A percentile compares a stretch with the other conserved stretches of the same genome.
Conservation (phyloP, 768 basidiomycete species). For the Mycena galopus region DNA sequence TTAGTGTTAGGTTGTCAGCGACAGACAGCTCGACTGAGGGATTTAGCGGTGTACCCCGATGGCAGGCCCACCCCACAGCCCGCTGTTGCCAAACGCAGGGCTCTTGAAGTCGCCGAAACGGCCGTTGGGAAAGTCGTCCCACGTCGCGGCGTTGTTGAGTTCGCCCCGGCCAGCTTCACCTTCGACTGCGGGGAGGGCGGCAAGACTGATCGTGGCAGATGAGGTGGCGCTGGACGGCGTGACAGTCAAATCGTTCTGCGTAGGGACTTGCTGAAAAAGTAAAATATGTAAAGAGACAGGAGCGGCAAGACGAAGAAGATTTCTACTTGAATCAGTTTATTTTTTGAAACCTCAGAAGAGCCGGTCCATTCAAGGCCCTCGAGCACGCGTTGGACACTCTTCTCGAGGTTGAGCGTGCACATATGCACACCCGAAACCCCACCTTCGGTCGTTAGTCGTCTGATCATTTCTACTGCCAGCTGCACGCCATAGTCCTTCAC, state of each 20-base stretch:
- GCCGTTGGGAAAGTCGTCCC: conserved; percentile 99
- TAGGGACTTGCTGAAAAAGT: conserved; percentile 55
- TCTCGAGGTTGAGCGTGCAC: conserved; percentile 97
- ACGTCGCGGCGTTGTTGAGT: conserved; percentile 80
- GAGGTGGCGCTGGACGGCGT: conserved; percentile 76
- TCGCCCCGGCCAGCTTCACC: conserved; percentile 78
- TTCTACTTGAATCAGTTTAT: conserved; percentile 77
- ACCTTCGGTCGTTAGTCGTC: conserved; percentile 65
- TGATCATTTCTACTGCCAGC: conserved; percentile 86
- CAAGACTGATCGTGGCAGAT: conserved; percentile 69
- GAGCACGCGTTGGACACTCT: conserved; percentile 89
- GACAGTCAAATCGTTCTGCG: conserved; percentile 60
- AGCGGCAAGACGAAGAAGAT: conserved; percentile 14
- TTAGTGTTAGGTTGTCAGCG: conserved; percentile 43
- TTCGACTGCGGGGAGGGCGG: conserved; percentile 61
- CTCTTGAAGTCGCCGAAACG: conserved; percentile 98
- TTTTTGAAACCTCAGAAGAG: conserved; percentile 54
- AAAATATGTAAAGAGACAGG: conserved; percentile 18
- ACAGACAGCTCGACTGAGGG: neutral
- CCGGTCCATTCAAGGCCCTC: conserved; percentile 84
- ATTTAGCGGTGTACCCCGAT: conserved; percentile 59
- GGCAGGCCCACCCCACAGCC: conserved; percentile 80
- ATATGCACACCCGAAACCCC: conserved; percentile 87
- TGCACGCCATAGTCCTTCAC: conserved; percentile 96
- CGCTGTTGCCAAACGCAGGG: conserved; percentile 91